A percentile compares a stretch with the other conserved stretches of the same genome.
These are phyloP conservation scores for Verbascum thapsus DNA, from an alignment of 257 asterid genomes.

Conservation along the genomic window DNA sequence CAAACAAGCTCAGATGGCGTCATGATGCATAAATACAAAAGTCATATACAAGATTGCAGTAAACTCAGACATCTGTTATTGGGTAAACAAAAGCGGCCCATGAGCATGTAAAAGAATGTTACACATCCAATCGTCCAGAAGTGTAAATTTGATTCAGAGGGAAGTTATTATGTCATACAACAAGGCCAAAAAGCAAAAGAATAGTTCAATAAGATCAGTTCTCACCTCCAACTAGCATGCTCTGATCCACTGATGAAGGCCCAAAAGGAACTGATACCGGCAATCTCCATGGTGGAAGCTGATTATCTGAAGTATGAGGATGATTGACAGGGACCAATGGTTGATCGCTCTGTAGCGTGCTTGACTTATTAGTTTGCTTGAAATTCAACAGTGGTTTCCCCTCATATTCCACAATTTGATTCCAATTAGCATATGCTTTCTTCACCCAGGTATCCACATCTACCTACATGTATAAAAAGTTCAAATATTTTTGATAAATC, in stretches of 20 bases:
- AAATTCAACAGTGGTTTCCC: slow-evolving; percentile 77
- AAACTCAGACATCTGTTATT: too few relatives aligned
- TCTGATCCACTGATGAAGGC: slow-evolving; percentile 49
- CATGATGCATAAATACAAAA: too few relatives aligned
- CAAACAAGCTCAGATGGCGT: too few relatives aligned
- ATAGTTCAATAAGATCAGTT: neutral
- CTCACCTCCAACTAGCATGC: slow-evolving; percentile 70
- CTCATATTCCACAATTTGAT: slow-evolving; percentile 89
- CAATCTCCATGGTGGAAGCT: slow-evolving; percentile 53
- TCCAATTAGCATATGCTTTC: slow-evolving; percentile 94
- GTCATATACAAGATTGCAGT: too few relatives aligned
- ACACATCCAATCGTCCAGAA: too few relatives aligned
- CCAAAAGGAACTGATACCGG: slow-evolving; percentile 53
- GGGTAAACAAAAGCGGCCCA: too few relatives aligned
- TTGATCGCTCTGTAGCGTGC: slow-evolving; percentile 47
- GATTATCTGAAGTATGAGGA: slow-evolving; percentile 61
- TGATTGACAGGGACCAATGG: slow-evolving; percentile 60
- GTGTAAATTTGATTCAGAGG: too few relatives aligned
- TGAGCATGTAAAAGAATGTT: too few relatives aligned
- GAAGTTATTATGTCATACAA: too few relatives aligned
- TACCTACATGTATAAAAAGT: slow-evolving; percentile 43
- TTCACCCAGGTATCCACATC: slow-evolving; percentile 84
- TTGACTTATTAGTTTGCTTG: slow-evolving; percentile 59
- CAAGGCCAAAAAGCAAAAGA: neutral
- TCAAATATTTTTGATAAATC: too few relatives aligned